phyloP scores from a whole-genome alignment of 495 filamentous ascomycete genomes.

The Cercophora scortea region DNA sequence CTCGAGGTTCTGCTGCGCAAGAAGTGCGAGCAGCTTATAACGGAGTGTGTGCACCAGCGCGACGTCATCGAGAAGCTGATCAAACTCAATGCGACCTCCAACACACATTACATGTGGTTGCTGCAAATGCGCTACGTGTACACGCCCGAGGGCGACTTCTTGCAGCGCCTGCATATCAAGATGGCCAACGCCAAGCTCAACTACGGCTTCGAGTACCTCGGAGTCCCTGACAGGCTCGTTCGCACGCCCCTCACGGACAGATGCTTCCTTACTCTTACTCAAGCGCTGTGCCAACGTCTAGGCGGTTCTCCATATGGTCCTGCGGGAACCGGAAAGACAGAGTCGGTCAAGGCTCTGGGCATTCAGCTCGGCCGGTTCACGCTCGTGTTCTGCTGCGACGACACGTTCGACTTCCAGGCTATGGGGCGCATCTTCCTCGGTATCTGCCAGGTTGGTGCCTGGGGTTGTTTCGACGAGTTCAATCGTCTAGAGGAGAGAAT shows the following conservation, averaged over 20 bases:
- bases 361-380: slow-evolving; percentile 96
- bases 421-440: slow-evolving; percentile 99
- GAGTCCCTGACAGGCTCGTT: slow-evolving; percentile 90
- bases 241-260: slow-evolving; percentile 93
- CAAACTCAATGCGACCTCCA: slow-evolving; percentile 61
- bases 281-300: slow-evolving; percentile 88
- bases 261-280: slow-evolving; percentile 94
- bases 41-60: slow-evolving; percentile 95
- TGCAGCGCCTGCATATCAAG: slow-evolving; percentile 79
- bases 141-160: slow-evolving; percentile 65
- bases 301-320: slow-evolving; percentile 97
- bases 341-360: slow-evolving; percentile 96
- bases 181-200: slow-evolving; percentile 95
- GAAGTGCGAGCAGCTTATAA: slow-evolving; percentile 98
- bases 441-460: slow-evolving; percentile 98
- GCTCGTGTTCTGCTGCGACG: slow-evolving; percentile 96
- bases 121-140: slow-evolving; percentile 98
- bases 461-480: slow-evolving; percentile 99
- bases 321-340: slow-evolving; percentile 98
- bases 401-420: slow-evolving; percentile 98
- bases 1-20: slow-evolving; percentile 79
- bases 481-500: slow-evolving; percentile 97
- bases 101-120: slow-evolving; percentile 85
- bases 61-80: slow-evolving; percentile 82
- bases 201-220: slow-evolving; percentile 97